A percentile compares a stretch with the other conserved stretches of the same genome.
These are phyloP conservation scores for Eutypella sp. DNA, from an alignment of 2,329 filamentous ascomycete species.

Conservation along the genomic window DNA sequence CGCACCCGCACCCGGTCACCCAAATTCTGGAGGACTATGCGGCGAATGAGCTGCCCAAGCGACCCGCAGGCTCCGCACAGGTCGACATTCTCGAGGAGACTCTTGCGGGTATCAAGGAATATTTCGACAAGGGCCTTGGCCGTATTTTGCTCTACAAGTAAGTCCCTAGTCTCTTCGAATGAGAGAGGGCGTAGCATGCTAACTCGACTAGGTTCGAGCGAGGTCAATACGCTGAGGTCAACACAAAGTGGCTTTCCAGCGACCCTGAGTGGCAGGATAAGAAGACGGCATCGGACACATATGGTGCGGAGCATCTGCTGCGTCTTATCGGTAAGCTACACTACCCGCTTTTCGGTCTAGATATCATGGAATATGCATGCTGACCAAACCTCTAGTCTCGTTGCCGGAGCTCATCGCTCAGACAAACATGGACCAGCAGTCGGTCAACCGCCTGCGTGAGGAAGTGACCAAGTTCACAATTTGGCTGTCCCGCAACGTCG, in stretches of 20 bases:
- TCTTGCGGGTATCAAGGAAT: conserved; percentile 78
- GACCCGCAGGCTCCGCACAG: conserved; percentile 62
- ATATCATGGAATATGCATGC: not conserved
- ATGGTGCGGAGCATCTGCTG: conserved; percentile 87
- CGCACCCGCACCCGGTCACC: conserved; percentile 68
- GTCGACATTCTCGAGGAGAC: conserved; percentile 88
- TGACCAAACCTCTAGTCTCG: conserved; percentile 53
- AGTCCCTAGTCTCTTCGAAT: conserved; percentile 11
- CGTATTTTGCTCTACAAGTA: conserved; percentile 81
- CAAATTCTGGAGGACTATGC: conserved; percentile 79
- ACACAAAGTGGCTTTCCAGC: conserved; percentile 61
- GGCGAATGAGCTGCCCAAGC: conserved; percentile 61
- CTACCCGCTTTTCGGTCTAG: not conserved
- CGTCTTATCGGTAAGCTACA: conserved; percentile 72
- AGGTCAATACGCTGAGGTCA: conserved; percentile 75
- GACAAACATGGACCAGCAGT: conserved; percentile 95
- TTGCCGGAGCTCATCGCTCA: conserved; percentile 92
- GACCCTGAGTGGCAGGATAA: conserved; percentile 65
- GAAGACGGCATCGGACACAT: conserved; percentile 66
- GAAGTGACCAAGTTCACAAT: conserved; percentile 81
- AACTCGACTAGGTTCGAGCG: conserved; percentile 69
- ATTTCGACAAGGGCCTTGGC: conserved; percentile 87
- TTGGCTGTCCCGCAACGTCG: conserved; percentile 76
- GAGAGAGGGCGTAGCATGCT: conserved; percentile 8
- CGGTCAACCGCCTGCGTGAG: conserved; percentile 80